phyloP scores from a whole-genome alignment of 78 protist species.

The Cavenderia fasciculata region DNA sequence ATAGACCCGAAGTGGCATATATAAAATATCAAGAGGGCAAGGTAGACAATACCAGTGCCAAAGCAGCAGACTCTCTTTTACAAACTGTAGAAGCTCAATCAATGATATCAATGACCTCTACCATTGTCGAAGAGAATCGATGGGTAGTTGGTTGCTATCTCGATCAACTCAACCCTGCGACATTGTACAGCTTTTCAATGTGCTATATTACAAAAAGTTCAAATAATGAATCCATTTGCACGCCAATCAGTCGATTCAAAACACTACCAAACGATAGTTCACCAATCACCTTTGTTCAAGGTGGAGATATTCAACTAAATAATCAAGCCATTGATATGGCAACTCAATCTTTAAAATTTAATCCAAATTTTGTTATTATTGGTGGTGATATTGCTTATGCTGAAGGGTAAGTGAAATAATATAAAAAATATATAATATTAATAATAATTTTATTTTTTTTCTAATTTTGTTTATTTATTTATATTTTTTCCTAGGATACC shows the following conservation, averaged over 20 bases:
- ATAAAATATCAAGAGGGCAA: neutral
- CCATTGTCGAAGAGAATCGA: slow-evolving; percentile 34
- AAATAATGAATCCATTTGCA: neutral
- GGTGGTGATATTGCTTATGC: slow-evolving; percentile 73
- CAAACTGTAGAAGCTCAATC: neutral
- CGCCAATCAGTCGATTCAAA: neutral
- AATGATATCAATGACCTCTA: slow-evolving; percentile 4
- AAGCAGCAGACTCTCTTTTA: too few relatives aligned
- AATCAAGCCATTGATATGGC: slow-evolving; percentile 28
- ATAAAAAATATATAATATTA: too few relatives aligned
- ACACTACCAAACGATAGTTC: neutral
- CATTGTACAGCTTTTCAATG: neutral
- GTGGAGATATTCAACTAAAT: slow-evolving; percentile 60
- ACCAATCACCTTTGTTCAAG: neutral
- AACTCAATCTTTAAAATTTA: neutral
- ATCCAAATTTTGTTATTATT: slow-evolving; percentile 4
- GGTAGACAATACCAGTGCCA: neutral
- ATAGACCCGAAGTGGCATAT: slow-evolving; percentile 6
- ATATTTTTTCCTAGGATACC: too few relatives aligned
- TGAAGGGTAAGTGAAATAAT: too few relatives aligned
- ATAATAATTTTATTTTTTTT: too few relatives aligned
- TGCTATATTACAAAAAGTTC: too few relatives aligned
- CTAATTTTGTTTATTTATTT: too few relatives aligned
- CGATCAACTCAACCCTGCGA: neutral
- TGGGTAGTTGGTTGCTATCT: slow-evolving; percentile 1